These are phyloP conservation scores for Sphaerulina musiva DNA, from an alignment of 2,329 filamentous ascomycete species.

Conservation along the genomic window DNA sequence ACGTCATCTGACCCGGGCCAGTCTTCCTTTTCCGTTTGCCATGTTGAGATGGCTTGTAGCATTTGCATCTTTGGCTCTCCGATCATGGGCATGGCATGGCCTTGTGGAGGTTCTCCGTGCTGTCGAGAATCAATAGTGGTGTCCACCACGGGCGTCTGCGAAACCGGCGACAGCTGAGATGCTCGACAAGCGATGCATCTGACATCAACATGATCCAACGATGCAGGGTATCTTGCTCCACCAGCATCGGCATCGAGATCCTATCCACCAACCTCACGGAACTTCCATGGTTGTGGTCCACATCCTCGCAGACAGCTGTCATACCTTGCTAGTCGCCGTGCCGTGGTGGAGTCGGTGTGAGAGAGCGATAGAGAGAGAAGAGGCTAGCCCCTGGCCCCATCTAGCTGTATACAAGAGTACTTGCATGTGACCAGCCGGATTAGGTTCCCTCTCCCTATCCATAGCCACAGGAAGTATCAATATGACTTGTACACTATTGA, in stretches of 20 bases:
- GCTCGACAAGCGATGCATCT: background rate
- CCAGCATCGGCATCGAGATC: too few relatives aligned
- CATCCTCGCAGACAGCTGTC: too few relatives aligned
- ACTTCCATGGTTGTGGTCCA: background rate
- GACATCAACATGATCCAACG: background rate
- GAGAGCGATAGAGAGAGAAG: too few relatives aligned
- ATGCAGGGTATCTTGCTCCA: background rate
- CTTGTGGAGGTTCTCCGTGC: background rate
- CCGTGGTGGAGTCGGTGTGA: background rate
- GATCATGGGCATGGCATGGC: background rate
- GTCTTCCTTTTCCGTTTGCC: background rate
- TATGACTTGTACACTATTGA: too few relatives aligned
- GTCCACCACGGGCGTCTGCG: background rate
- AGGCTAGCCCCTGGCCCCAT: too few relatives aligned
- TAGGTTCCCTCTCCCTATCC: background rate
- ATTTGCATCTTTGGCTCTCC: background rate
- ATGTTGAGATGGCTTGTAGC: background rate
- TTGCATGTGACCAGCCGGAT: background rate
- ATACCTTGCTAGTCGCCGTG: background rate
- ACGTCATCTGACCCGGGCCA: background rate
- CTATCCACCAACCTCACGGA: background rate
- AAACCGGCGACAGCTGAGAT: background rate
- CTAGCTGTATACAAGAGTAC: background rate
- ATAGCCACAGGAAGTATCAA: background rate
- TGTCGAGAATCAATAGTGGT: background rate